Percentiles rank a stretch among this genome's conserved stretches.
Conservation (phyloP, 805 yeast genomes). For the Vanderwaltozyma tropicalis region DNA sequence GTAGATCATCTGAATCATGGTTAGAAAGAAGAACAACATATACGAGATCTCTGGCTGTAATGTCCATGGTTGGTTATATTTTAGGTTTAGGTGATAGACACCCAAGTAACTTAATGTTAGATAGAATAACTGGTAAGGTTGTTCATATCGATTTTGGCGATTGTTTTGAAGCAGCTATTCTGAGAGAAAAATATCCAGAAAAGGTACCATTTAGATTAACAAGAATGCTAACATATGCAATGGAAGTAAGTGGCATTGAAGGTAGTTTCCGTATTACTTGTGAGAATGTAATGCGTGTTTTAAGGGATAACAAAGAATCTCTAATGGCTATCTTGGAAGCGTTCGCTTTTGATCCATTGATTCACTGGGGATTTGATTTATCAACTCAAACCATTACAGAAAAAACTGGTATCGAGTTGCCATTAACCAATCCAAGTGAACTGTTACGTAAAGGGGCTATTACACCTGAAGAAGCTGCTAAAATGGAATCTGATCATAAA, state of each 20-base stretch:
- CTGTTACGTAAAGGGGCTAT: slow-evolving; percentile 61
- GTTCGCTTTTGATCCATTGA: slow-evolving; percentile 95
- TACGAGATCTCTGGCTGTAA: slow-evolving; percentile 90
- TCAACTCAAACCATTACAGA: slow-evolving; percentile 72
- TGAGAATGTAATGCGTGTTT: slow-evolving; percentile 92
- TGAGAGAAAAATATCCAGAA: slow-evolving; percentile 95
- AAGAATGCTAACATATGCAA: slow-evolving; percentile 92
- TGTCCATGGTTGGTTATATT: slow-evolving; percentile 98
- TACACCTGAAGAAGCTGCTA: slow-evolving; percentile 64
- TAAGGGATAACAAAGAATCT: slow-evolving; percentile 90
- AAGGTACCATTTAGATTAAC: slow-evolving; percentile 96
- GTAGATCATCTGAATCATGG: slow-evolving; percentile 96
- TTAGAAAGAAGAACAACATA: slow-evolving; percentile 92
- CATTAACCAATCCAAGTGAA: slow-evolving; percentile 60
- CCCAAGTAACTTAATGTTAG: slow-evolving; percentile 93
- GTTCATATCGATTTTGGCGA: slow-evolving; percentile 98
- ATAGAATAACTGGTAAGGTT: slow-evolving; percentile 88
- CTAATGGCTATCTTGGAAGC: slow-evolving; percentile 97
- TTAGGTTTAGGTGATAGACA: slow-evolving; percentile 96
- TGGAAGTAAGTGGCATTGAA: slow-evolving; percentile 98
- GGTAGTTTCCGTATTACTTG: slow-evolving; percentile 95
- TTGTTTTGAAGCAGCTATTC: slow-evolving; percentile 95
- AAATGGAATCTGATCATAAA: slow-evolving; percentile 55
- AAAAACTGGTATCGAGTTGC: slow-evolving; percentile 59
- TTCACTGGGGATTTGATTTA: slow-evolving; percentile 96